Percentiles rank a stretch among this genome's conserved stretches.
phyloP scores from a whole-genome alignment of 2,329 filamentous ascomycete genomes.

The Trichoderma guizhouense region DNA sequence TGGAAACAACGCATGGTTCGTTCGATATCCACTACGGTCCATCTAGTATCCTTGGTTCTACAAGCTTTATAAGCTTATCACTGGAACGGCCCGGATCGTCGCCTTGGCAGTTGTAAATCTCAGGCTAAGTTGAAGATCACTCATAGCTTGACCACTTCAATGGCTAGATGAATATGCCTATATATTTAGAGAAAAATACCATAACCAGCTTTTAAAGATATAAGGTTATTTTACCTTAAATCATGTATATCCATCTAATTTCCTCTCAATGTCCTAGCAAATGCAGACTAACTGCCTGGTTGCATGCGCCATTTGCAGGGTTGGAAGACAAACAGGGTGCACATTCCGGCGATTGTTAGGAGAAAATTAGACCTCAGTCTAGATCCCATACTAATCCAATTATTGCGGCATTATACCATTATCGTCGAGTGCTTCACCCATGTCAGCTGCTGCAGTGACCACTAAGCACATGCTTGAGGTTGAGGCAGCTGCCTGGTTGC shows the following conservation, averaged over 20 bases:
- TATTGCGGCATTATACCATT: background rate
- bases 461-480: background rate
- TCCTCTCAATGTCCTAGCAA: background rate
- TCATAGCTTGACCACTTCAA: background rate
- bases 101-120: background rate
- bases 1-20: background rate
- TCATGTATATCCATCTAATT: background rate
- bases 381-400: background rate
- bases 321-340: background rate
- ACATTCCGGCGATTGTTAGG: background rate
- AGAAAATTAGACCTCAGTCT: background rate
- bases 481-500: background rate
- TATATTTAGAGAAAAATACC: background rate
- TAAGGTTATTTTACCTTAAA: background rate
- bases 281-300: background rate
- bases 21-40: background rate
- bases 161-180: background rate
- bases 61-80: background rate
- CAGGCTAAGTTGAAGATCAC: background rate
- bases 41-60: background rate
- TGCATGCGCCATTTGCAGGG: background rate
- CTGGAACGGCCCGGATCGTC: background rate
- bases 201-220: background rate
- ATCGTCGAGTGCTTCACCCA: background rate
- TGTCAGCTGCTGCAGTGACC: background rate